Conservation (phyloP, 202 grass and related monocot genomes). For the Saccharum hybrid region DNA sequence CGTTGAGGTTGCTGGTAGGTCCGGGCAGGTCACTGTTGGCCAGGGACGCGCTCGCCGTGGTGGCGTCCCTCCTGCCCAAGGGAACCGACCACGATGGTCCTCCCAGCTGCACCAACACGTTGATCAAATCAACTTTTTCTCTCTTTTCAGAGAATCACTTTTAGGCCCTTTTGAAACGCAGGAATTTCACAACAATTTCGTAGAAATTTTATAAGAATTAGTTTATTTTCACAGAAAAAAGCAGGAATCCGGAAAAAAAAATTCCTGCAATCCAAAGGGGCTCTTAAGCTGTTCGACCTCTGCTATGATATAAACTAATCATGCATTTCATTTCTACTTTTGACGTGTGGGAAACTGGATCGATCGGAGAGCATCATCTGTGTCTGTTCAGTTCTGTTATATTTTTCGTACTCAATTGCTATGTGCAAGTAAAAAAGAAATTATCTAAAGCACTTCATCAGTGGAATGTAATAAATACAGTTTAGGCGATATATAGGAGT, state of each 20-base stretch:
- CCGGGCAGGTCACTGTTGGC: constrained; percentile 58
- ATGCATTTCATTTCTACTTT: background rate
- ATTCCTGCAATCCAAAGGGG: too few species aligned
- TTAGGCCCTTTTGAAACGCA: background rate
- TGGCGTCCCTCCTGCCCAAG: constrained; percentile 68
- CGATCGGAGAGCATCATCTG: background rate
- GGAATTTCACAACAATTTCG: too few species aligned
- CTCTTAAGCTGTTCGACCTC: background rate
- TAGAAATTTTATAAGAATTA: too few species aligned
- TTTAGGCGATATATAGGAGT: too few species aligned
- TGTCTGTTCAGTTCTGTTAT: too few species aligned
- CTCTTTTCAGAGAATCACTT: background rate
- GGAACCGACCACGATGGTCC: constrained; percentile 62
- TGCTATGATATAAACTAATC: background rate
- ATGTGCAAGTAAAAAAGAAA: too few species aligned
- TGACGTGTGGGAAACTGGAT: background rate
- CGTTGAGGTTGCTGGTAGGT: constrained; percentile 35
- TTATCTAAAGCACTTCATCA: too few species aligned
- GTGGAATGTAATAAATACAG: too few species aligned
- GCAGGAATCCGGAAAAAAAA: too few species aligned
- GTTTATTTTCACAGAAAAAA: too few species aligned
- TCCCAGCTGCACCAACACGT: constrained; percentile 48
- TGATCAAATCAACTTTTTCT: background rate
- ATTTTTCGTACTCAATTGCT: too few species aligned
- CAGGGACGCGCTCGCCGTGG: constrained; percentile 56